Evolutionary conservation across 352 stramenopile genomes (phyloP), one percentile per base, ranked within the genome.

Genomic region (Phytophthora lateralis): DNA sequence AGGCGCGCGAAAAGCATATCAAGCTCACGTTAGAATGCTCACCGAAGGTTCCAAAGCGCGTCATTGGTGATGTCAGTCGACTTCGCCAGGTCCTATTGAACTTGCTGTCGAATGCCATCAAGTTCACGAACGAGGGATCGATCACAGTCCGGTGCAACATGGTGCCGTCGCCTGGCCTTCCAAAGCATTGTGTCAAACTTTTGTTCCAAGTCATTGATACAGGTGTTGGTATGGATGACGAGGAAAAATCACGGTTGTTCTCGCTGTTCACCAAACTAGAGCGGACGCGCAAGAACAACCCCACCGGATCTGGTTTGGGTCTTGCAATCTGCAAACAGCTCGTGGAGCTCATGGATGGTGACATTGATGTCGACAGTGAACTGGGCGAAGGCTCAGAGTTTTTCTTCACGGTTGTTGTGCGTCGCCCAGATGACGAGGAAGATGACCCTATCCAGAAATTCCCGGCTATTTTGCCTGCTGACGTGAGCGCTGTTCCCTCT

Each of bases 1-100:
- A 93, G 32, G 77, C 83, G 24, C 77, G 80, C 9, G 82, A 92
- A 55, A 91, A 91, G 48, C 76, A 89, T 60, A 87, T 97, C 10
- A 90, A 84, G 42, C 80, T 97, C 49, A 80, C 76, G 50, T 63
- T 89, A 24, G 62, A 89, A 38, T 80, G 72, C 43, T 78, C 73
- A 12, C 63, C 70, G 12, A 72, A 77, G n/a, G 71, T 92, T 9
- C 79, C 81, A 4, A 76, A 81, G 64, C 72, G 67, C 21, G 63
- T 85, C 11, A 73, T 85, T 50, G 82, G 87, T 20, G 84, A 93
- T 35, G 77, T 88, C 1, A 79, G 76, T 46, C 74, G 84, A 11
- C 58, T 91, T 30, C 80, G 82, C 1, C 84, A 93, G 26, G 75
- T 93, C n/a, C 26, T 93, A 12, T 51, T 88, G 14, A 93, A 93